Evolutionary conservation across 805 yeast genomes (phyloP).

Genomic region (Kregervanrija fluxuum): DNA sequence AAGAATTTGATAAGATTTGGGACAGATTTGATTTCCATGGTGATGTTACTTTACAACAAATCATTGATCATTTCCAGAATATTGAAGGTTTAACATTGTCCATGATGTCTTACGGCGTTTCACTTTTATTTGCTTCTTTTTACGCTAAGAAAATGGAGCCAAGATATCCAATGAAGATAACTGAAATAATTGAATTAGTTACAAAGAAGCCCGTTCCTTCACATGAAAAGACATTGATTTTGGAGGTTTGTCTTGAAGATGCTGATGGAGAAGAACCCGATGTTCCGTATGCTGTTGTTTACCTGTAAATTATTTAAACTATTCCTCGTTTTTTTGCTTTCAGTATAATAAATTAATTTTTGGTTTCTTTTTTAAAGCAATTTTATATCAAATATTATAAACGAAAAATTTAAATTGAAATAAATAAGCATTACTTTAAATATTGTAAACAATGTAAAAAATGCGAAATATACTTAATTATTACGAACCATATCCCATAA

Average conservation of each 20-base stretch:
- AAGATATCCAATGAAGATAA: conserved; percentile 57
- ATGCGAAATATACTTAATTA: no score
- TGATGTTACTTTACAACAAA: conserved; percentile 44
- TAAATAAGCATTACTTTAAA: no score
- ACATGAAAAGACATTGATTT: conserved; percentile 69
- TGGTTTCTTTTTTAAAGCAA: no score
- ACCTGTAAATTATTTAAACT: conserved; percentile 23
- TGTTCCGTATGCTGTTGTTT: conserved; percentile 77
- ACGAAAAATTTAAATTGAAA: no score
- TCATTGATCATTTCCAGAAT: conserved; percentile 49
- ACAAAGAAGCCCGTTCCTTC: conserved; percentile 74
- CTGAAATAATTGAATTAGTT: conserved; percentile 75
- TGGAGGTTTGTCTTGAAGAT: conserved; percentile 92
- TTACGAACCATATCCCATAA: conserved; percentile 7
- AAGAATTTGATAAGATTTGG: conserved; percentile 86
- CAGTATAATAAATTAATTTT: neutral
- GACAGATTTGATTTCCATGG: conserved; percentile 82
- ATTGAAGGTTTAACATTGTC: conserved; percentile 82
- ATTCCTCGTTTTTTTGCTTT: neutral
- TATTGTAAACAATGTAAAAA: no score
- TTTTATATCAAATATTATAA: no score
- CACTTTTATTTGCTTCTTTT: conserved; percentile 86
- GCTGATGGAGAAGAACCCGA: conserved; percentile 91
- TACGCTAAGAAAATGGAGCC: conserved; percentile 87
- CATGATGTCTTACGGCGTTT: conserved; percentile 88